Percentiles rank a stretch among this genome's conserved stretches.
Evolutionary conservation across 2,329 filamentous ascomycete species (phyloP).

Genomic region (Huntiella savannae): DNA sequence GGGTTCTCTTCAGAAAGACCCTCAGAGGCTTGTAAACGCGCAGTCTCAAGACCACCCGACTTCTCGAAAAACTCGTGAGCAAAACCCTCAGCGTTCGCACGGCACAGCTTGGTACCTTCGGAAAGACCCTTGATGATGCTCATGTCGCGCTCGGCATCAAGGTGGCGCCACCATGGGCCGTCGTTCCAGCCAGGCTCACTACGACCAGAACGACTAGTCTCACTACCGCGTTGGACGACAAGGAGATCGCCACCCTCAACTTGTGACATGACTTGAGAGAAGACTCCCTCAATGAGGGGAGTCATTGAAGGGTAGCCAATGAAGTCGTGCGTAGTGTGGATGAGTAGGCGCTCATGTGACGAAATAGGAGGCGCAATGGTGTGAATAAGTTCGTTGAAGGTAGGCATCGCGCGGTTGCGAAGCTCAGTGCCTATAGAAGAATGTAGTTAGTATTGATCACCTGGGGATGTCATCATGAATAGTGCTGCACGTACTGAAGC

Average conservation of each 20-base stretch:
- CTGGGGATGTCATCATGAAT: conserved; percentile 2
- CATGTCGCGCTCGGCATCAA: conserved; percentile 50
- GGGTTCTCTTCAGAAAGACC: conserved; percentile 69
- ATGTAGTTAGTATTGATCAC: not conserved
- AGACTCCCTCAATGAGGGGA: conserved; percentile 76
- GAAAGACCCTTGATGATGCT: conserved; percentile 61
- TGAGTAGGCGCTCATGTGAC: conserved; percentile 87
- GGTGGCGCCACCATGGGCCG: conserved; percentile 86
- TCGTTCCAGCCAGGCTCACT: conserved; percentile 62
- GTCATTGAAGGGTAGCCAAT: conserved; percentile 88
- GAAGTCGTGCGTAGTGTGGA: conserved; percentile 93
- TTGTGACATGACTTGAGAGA: conserved; percentile 94
- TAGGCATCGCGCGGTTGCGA: conserved; percentile 70
- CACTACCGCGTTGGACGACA: conserved; percentile 82
- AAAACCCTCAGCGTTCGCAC: conserved; percentile 77
- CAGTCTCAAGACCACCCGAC: conserved; percentile 61
- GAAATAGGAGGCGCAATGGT: conserved; percentile 92
- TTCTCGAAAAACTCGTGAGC: conserved; percentile 65
- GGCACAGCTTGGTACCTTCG: conserved; percentile 79
- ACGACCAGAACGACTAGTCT: conserved; percentile 48
- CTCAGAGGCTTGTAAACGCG: conserved; percentile 61
- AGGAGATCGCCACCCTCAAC: conserved; percentile 91
- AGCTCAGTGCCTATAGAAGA: conserved; percentile 56
- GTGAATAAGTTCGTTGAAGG: conserved; percentile 85
- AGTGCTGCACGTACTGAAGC: conserved; percentile 39